Evolutionary conservation across 2,329 filamentous ascomycete genomes (phyloP), one percentile per base, ranked within the genome.

Genomic region (Claviceps sp.): DNA sequence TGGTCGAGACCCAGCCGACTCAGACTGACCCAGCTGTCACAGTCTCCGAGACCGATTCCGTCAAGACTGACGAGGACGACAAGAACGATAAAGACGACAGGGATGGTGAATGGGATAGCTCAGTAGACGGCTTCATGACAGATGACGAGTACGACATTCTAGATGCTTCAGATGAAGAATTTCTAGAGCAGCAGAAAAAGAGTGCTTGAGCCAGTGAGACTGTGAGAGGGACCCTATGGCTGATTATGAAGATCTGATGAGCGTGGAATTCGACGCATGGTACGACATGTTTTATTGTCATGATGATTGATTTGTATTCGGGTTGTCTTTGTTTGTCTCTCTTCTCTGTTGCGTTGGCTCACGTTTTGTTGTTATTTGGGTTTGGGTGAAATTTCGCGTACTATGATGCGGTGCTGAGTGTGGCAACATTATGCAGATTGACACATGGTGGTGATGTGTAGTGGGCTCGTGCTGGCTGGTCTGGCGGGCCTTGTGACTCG

Each of bases 61-160:
- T 67, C 56, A 59, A 63, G 53, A 59, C 70, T 52, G 73, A 76
- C 51, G 73, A 73, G 37, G 79, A 47, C 11, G 30, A 68, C 54
- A 61, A 70, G 52, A 73, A 76, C 51, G 73, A 73, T 38, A 79
- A 47, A 1, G 45, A 68, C 54, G 62, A 70, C 53, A 73, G 76
- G 51, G 74, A 72, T 38, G 79, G 81, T n/a, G 82, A 84, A 47
- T 81, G 77, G 73, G 75, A 80, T 42, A 72, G 69, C n/a, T 78
- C 76, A 1, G 80, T 82, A 13, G 81, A 86, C 54, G 87, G 84
- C 13, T 96, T 95, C 75, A 71, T 95, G 74, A 97, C 93, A 0
- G 93, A 98, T 57, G 93, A 97, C 67, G 93, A 98, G 71, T 98
- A 97, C 67, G 93, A 98, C 62, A 90, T 97, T 58, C 81, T 97